Evolutionary conservation across 2,329 filamentous ascomycete genomes (phyloP), one percentile per base, ranked within the genome.

Genomic region (Sporothrix humicola): DNA sequence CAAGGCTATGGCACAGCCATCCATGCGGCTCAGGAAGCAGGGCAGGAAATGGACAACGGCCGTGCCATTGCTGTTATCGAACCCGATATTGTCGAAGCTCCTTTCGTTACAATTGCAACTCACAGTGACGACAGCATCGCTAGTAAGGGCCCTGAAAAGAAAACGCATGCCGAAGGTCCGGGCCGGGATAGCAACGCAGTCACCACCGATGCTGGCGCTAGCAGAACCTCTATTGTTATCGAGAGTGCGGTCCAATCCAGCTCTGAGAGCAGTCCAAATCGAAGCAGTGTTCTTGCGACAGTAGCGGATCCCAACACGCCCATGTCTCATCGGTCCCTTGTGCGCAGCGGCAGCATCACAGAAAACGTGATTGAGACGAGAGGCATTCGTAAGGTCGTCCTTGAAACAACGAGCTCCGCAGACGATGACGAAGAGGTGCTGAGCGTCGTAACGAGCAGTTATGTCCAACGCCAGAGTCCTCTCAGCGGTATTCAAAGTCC

Each of bases 281-380:
- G 74, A 2, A 48, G 50, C 48, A 74, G 73, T 37, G 58, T 52
- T 2, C 2, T 73, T 8, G 13, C 72, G 3, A 12, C 66, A 0
- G n/a, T 61, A 10, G 65, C 73, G 70, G 37, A 78, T 69, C 75
- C 76, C 58, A 75, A 46, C 68, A 72, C 68, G 3, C 71, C 76
- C 8, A 54, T 63, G 7, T 73, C 77, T 2, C 77, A 77, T 20
- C 78, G 77, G 46, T 72, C 86, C 12, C 84, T 85, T 4, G 90
- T 90, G 6, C 86, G 92, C 73, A 93, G 90, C 77, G 92, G 93
- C 42, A 93, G 91, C 79, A 93, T 95, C 77, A 94, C 92, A 0
- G 92, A 95, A 81, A 93, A 92, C 75, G 84, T 93, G n/a, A 84
- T 94, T 73, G 91, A 95, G 78, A 85, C 91, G 1, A 89, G 91